A percentile compares a stretch with the other conserved stretches of the same genome.
Evolutionary conservation across 139 green algal genomes (phyloP).

Genomic region (Pleodorina starrii): DNA sequence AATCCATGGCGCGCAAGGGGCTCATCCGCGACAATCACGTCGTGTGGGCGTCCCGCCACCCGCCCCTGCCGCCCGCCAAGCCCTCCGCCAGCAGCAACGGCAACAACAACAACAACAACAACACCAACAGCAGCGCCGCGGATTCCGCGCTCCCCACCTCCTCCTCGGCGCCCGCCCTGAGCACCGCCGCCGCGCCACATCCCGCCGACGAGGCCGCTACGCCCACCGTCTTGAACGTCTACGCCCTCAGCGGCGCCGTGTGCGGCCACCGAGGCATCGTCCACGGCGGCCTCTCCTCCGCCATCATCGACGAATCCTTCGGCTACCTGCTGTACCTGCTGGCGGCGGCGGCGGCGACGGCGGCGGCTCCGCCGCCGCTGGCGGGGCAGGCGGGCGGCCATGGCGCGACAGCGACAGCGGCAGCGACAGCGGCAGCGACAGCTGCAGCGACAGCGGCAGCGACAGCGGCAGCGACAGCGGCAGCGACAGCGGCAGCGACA

Average conservation of each 20-base stretch:
- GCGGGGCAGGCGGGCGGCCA: background rate
- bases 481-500: background rate
- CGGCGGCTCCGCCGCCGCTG: too few relatives aligned
- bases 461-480: background rate
- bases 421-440: background rate
- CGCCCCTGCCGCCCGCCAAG: background rate
- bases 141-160: background rate
- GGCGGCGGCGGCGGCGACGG: too few relatives aligned
- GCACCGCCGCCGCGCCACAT: background rate
- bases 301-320: constrained; percentile 15
- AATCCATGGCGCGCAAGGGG: constrained; percentile 10
- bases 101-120: too few relatives aligned
- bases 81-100: background rate
- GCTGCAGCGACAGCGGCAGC: background rate
- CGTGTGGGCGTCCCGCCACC: background rate
- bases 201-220: too few relatives aligned
- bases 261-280: constrained; percentile 20
- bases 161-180: too few relatives aligned
- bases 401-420: background rate
- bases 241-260: background rate
- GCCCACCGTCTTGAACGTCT: constrained; percentile 22
- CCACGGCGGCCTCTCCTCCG: constrained; percentile 17
- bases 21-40: constrained; percentile 16
- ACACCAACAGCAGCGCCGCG: background rate
- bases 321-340: constrained; percentile 30